Base-by-base conservation (phyloP, 805 yeast genomes). In the Candida berthetii region DNA sequence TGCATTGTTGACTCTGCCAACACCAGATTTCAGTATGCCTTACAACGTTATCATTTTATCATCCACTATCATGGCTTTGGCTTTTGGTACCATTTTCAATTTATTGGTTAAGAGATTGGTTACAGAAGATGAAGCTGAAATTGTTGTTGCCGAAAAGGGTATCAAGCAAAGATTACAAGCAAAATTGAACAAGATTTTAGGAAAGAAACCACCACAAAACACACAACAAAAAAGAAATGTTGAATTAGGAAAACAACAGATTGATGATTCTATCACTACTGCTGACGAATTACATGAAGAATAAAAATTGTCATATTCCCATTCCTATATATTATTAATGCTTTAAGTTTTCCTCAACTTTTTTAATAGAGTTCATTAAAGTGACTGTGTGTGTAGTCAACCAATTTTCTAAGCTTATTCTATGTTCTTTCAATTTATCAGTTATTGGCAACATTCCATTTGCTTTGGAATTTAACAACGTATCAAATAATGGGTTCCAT, bases 1-100 rank as follows among this genome's bases (percentile, higher is more conserved):
- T n/a, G 73, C 90, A 35, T 68, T 93, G 43, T 68, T 93, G 38
- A 78, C 93, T 0, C 70, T 93, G 40, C 96, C 99, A 3, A 93
- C 98, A 0, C 99, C 99, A 0, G 99, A 93, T 65, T 93, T 93
- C 64, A 85, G 96, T 47, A 93, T 93, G 99, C 99, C 99, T 1
- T 93, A 93, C 60, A 93, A 93, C 54, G 99, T 93, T 34, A 91
- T 93, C 46, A 93, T 93, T 36, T 69, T 93, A 47, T 86, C 98
- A 0, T 86, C 96, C 7, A 93, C 99, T 0, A 83, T 89, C 7
- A 84, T 93, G 87, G 88, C 98, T 1, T 66, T 93, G 43, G 82
- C 91, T 0, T 91, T 90, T 65, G 98, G 98, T 8, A 78, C 91
- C 0, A 55, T 90, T 2, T 89, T 81, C 66, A 90, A 91, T 54